These are phyloP conservation scores for Blastocystis sp. DNA, from an alignment of 352 stramenopile genomes.

Conservation along the genomic window DNA sequence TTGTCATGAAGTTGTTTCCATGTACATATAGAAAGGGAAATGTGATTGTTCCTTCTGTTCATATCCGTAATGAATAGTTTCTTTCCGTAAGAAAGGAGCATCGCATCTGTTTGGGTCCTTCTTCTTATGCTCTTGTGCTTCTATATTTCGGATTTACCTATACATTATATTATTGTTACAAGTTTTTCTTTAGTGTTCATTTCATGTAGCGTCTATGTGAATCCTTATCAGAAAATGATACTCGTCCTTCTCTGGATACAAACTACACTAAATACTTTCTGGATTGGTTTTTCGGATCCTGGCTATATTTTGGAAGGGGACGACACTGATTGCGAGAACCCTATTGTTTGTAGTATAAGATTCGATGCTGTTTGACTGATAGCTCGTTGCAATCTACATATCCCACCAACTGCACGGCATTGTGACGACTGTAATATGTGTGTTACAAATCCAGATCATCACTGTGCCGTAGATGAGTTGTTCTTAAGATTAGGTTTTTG, in stretches of 20 bases:
- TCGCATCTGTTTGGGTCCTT: neutral
- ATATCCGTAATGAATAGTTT: neutral
- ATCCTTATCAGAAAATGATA: constrained; percentile 10
- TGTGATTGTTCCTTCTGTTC: neutral
- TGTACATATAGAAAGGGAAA: constrained; percentile 8
- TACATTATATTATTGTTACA: neutral
- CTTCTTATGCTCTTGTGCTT: neutral
- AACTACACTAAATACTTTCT: neutral
- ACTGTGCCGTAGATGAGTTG: neutral
- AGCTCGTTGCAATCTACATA: neutral
- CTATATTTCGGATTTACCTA: neutral
- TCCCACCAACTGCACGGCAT: neutral
- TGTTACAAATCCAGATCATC: neutral
- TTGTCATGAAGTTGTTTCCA: neutral
- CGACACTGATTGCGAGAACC: neutral
- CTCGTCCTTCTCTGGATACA: neutral
- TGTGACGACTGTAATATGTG: constrained; percentile 16
- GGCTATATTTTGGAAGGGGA: constrained; percentile 12
- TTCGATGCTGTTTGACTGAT: neutral
- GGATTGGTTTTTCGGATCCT: constrained; percentile 1
- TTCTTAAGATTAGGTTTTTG: neutral
- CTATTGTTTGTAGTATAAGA: neutral
- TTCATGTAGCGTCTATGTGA: neutral
- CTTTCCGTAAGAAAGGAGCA: neutral
- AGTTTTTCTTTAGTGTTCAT: neutral